Evolutionary conservation across 2,329 filamentous ascomycete species (phyloP).

Genomic region (Phialemonium atrogriseum): DNA sequence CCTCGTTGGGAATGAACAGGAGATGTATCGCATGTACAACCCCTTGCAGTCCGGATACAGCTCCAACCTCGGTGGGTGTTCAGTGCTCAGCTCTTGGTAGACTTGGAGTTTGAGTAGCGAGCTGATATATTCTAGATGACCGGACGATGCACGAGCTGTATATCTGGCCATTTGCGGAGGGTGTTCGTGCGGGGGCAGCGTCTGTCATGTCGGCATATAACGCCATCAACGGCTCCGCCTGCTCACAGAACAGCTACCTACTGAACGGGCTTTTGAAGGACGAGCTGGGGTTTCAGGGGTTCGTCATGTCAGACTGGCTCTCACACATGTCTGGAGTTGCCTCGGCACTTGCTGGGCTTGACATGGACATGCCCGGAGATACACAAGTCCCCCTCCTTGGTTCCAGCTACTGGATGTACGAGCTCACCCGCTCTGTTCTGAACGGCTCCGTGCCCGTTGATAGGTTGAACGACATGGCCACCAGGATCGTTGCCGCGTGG

Average conservation of each 20-base stretch:
- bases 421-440: constrained; percentile 44
- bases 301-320: constrained; percentile 75
- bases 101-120: not conserved
- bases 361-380: constrained; percentile 55
- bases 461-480: constrained; percentile 48
- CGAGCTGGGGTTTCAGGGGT: constrained; percentile 75
- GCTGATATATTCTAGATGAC: constrained; percentile 41
- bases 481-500: constrained; percentile 50
- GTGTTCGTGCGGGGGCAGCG: constrained; percentile 58
- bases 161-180: constrained; percentile 70
- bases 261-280: constrained; percentile 70
- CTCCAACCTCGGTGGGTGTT: constrained; percentile 36
- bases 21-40: constrained; percentile 52
- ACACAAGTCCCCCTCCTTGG: constrained; percentile 45
- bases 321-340: constrained; percentile 69
- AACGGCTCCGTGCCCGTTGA: constrained; percentile 49
- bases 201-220: constrained; percentile 64
- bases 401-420: constrained; percentile 43
- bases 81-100: constrained; percentile 32
- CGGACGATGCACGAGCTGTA: constrained; percentile 70
- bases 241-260: constrained; percentile 69
- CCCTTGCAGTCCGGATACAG: constrained; percentile 47
- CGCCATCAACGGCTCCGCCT: constrained; percentile 66
- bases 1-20: constrained; percentile 66
- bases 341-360: constrained; percentile 65